Conservation (phyloP, 2,329 filamentous ascomycete genomes). For the Stemphylium lycopersici region DNA sequence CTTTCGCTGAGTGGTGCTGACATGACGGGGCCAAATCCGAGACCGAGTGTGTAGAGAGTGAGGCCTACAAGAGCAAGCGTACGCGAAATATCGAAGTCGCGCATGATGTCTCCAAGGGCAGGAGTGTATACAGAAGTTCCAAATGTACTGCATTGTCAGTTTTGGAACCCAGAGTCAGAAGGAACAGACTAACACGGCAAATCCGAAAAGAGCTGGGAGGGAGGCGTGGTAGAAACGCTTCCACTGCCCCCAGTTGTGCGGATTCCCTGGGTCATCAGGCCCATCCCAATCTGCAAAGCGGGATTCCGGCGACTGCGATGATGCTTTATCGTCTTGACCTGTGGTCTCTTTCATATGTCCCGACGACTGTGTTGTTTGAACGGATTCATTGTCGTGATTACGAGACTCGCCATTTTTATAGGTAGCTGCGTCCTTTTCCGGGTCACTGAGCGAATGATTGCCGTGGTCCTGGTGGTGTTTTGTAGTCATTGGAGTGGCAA, state of each 20-base stretch:
- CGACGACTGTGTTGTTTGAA: too few species aligned
- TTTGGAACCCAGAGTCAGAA: background rate
- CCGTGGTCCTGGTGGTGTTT: too few species aligned
- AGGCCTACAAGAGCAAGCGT: constrained; percentile 65
- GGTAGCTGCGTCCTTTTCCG: too few species aligned
- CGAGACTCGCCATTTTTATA: too few species aligned
- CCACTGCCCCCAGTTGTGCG: constrained; percentile 47
- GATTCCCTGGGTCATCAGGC: constrained; percentile 46
- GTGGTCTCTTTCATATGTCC: background rate
- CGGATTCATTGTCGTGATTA: too few species aligned
- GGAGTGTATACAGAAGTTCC: constrained; percentile 63
- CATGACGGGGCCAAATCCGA: constrained; percentile 65
- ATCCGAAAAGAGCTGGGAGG: constrained; percentile 45
- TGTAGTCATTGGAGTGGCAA: too few species aligned
- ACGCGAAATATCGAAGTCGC: constrained; percentile 60
- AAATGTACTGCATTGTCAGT: constrained; percentile 53
- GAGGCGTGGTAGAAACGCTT: constrained; percentile 42
- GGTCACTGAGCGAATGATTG: too few species aligned
- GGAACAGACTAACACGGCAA: constrained; percentile 40
- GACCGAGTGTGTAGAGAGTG: constrained; percentile 65
- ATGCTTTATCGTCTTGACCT: background rate
- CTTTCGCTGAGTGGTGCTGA: constrained; percentile 66
- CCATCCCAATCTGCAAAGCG: constrained; percentile 39
- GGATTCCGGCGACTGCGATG: background rate
- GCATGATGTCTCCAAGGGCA: constrained; percentile 54